A percentile compares a stretch with the other conserved stretches of the same genome.
Evolutionary conservation across 1,139 yeast species (phyloP).

Genomic region (Casaregolazyma lundiana): DNA sequence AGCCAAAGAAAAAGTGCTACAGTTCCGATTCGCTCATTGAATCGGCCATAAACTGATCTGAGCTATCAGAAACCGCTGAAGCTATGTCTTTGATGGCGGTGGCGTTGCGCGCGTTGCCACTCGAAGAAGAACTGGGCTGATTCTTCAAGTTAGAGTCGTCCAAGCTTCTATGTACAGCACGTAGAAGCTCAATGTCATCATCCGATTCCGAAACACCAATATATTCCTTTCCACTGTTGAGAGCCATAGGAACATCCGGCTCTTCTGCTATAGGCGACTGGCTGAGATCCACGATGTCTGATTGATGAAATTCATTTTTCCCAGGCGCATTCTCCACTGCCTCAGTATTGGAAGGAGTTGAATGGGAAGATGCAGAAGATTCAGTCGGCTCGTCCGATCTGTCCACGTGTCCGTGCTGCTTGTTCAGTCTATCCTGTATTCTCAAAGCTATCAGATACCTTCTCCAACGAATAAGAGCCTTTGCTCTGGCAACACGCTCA

Average conservation of each 20-base stretch:
- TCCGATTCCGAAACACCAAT: background rate
- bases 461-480: conserved; percentile 70
- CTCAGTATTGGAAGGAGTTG: background rate
- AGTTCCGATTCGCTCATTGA: conserved; percentile 31
- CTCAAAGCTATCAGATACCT: conserved; percentile 64
- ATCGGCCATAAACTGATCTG: conserved; percentile 26
- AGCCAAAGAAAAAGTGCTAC: conserved; percentile 3
- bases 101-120: no score
- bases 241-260: conserved; percentile 8
- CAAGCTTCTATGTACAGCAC: conserved; percentile 3
- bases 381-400: background rate
- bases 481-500: conserved; percentile 42
- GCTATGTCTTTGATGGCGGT: conserved; percentile 7
- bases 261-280: conserved; percentile 6
- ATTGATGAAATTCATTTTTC: background rate
- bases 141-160: no score
- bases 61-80: conserved; percentile 8
- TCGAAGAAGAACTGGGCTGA: no score
- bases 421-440: conserved; percentile 63
- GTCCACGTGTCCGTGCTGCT: conserved; percentile 57
- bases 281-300: background rate
- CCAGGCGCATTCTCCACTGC: background rate
- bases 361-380: background rate
- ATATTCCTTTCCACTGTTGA: conserved; percentile 3
- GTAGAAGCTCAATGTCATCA: conserved; percentile 4